phyloP scores from a whole-genome alignment of 805 yeast species.

The Starmerella gropengiesseri region DNA sequence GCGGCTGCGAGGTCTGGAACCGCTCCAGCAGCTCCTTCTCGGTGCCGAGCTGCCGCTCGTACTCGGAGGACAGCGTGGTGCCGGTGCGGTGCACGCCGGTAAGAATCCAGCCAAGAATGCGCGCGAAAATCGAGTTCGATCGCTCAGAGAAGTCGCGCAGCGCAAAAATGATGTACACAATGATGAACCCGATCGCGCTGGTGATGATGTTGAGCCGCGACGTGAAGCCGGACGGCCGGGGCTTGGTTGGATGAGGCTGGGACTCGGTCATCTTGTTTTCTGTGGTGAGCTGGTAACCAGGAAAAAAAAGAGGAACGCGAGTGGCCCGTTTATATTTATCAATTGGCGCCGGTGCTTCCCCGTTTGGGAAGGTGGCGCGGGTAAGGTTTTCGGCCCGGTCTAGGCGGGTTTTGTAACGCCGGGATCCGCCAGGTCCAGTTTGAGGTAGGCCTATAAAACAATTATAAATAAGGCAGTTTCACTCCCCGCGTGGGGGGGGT shows the following conservation, averaged over 20 bases:
- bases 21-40: background rate
- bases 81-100: background rate
- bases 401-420: no score
- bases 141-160: conserved; percentile 8
- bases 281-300: no score
- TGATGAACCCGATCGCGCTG: conserved; percentile 1
- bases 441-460: no score
- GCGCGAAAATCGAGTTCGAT: background rate
- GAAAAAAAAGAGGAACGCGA: no score
- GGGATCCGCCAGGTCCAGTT: no score
- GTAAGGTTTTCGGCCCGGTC: no score
- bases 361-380: no score
- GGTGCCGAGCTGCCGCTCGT: conserved; percentile 4
- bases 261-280: background rate
- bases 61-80: background rate
- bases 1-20: background rate
- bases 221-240: background rate
- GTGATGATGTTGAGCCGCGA: background rate
- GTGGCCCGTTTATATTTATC: no score
- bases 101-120: background rate
- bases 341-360: no score
- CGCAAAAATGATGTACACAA: conserved; percentile 2
- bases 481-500: no score
- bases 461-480: no score
- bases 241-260: background rate